A percentile compares a stretch with the other conserved stretches of the same genome.
These are phyloP conservation scores for Epichloe typhina DNA, from an alignment of 2,329 filamentous ascomycete genomes.

Conservation along the genomic window DNA sequence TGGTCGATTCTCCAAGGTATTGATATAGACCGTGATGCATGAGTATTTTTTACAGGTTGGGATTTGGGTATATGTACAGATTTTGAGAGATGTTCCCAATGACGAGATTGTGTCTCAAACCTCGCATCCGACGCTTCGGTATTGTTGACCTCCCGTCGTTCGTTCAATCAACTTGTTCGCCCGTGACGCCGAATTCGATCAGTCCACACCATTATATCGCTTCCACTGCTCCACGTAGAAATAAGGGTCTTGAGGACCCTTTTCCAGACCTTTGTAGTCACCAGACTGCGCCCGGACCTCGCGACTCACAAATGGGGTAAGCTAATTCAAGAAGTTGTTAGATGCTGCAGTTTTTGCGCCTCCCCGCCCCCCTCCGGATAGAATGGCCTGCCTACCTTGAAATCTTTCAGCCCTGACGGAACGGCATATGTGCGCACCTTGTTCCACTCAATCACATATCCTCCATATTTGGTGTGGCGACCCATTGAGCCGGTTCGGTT, in stretches of 20 bases:
- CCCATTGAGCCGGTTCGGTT: constrained; percentile 83
- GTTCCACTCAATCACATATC: constrained; percentile 69
- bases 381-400: constrained; percentile 47
- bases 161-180: neutral
- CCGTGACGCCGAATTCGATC: constrained; percentile 10
- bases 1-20: neutral
- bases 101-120: neutral
- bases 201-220: constrained; percentile 49
- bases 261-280: constrained; percentile 37
- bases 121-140: neutral
- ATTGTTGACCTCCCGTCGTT: neutral
- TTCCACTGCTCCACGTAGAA: constrained; percentile 56
- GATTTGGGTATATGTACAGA: neutral
- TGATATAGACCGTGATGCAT: neutral
- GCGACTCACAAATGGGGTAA: constrained; percentile 65
- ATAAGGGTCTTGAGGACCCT: constrained; percentile 46
- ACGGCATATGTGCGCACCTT: constrained; percentile 89
- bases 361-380: neutral
- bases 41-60: neutral
- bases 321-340: constrained; percentile 31
- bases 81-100: neutral
- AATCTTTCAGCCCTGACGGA: constrained; percentile 50
- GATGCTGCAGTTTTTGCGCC: neutral
- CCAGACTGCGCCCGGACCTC: constrained; percentile 41
- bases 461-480: constrained; percentile 67